Conservation (phyloP, 2,329 filamentous ascomycete species). For the Fonsecaea pedrosoi region DNA sequence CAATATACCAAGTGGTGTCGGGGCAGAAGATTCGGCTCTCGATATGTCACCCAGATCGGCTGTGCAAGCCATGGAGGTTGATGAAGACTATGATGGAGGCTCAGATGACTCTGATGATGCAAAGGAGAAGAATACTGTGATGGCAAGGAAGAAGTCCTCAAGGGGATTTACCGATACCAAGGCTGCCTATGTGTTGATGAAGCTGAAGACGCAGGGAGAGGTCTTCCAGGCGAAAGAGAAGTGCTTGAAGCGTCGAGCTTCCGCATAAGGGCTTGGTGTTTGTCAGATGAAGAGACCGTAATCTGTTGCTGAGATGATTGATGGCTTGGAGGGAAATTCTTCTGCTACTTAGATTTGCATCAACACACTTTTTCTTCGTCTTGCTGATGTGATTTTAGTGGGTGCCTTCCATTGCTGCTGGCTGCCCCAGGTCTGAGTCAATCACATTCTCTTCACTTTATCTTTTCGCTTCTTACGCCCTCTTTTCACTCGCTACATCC, state of each 20-base stretch:
- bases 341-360: background rate
- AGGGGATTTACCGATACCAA: conserved; percentile 42
- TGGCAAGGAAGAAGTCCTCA: conserved; percentile 26
- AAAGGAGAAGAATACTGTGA: conserved; percentile 1
- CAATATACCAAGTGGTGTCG: background rate
- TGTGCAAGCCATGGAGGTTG: conserved; percentile 16
- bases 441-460: conserved; percentile 1
- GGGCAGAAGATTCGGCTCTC: background rate
- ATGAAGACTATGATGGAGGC: conserved; percentile 32
- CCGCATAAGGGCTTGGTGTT: conserved; percentile 16
- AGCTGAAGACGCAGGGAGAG: conserved; percentile 27
- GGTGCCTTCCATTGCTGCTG: background rate
- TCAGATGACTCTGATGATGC: conserved; percentile 30
- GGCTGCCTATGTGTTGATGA: conserved; percentile 46
- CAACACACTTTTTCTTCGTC: background rate
- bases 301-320: background rate
- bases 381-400: background rate
- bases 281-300: background rate
- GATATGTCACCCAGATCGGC: conserved; percentile 24
- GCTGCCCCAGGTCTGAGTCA: background rate
- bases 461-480: no score
- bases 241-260: conserved; percentile 45
- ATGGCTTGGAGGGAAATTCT: background rate
- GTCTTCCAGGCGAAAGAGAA: conserved; percentile 34
- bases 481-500: background rate